These are phyloP conservation scores for Camelina laxa DNA, from an alignment of 345 rosid species.

Conservation along the genomic window DNA sequence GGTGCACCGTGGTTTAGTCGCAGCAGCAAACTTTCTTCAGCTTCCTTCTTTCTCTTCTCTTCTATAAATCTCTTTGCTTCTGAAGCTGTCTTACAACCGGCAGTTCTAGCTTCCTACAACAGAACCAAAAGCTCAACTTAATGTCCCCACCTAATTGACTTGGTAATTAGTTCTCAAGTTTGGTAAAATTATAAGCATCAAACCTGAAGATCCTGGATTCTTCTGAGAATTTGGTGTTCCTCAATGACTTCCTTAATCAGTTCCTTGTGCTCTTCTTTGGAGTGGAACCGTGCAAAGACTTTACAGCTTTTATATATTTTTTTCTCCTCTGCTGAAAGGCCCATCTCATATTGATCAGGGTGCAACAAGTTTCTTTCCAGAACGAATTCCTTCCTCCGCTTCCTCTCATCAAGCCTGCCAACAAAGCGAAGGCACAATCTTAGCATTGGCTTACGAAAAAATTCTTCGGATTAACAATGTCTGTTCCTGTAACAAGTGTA, in stretches of 20 bases:
- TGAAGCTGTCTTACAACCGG: constrained; percentile 68
- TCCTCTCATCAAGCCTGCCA: constrained; percentile 94
- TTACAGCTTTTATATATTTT: constrained; percentile 68
- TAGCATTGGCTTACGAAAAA: constrained; percentile 14
- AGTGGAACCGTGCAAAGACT: constrained; percentile 84
- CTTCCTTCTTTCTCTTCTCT: constrained; percentile 60
- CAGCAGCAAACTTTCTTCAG: constrained; percentile 52
- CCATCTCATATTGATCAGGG: constrained; percentile 71
- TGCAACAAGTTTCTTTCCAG: constrained; percentile 83
- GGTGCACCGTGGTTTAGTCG: constrained; percentile 57
- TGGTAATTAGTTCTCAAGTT: constrained; percentile 19
- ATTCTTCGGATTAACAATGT: background rate
- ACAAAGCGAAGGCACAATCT: constrained; percentile 33
- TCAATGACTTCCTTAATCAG: constrained; percentile 68
- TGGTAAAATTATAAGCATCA: constrained; percentile 31
- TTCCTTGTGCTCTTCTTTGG: constrained; percentile 86
- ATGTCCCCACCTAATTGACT: constrained; percentile 12
- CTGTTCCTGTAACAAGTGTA: constrained; percentile 36
- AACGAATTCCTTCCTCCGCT: constrained; percentile 87
- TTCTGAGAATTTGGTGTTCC: constrained; percentile 69
- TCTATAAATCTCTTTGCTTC: constrained; percentile 71
- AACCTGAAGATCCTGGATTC: constrained; percentile 93
- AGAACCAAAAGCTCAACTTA: constrained; percentile 7
- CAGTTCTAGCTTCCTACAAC: constrained; percentile 84
- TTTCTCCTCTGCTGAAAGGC: constrained; percentile 71